Evolutionary conservation across 176 grass and related monocot genomes (phyloP), one percentile per base, ranked within the genome.

Genomic region (Poa pratensis): DNA sequence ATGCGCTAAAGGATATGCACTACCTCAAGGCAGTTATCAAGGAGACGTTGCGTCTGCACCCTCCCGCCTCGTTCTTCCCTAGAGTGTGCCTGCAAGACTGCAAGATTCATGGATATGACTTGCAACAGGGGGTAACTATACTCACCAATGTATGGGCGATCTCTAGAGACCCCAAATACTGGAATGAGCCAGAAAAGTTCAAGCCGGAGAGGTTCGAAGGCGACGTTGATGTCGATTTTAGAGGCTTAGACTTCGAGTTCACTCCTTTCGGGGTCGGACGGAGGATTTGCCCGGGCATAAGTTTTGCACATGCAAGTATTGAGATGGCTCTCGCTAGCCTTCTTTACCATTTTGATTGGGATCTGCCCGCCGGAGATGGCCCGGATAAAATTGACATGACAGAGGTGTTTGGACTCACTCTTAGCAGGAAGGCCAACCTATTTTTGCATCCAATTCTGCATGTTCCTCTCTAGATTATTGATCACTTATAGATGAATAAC

Each of bases 291-390:
- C 88, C 88, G 0, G 88, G 84, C 24, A 82, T 86, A 1, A 30
- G 34, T 3, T 81, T 90, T 62, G 35, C 77, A 5, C 55, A 81
- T 35, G 71, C 40, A 9, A 76, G 17, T 26, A 6, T 90, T 11
- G 76, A 79, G 82, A 46, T 85, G 6, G 57, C 82, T 5, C 37
- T 89, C 0, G 82, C 87, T 1, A 55, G 22, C 13, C 53, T 89
- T 5, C 23, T 89, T 20, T 85, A 69, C 48, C 58, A 67, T 73
- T 89, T 89, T 57, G 77, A 89, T 0, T 89, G 82, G 87, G 62
- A 76, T 49, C 23, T 82, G 6, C 69, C 78, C 2, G 22, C 35
- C 1, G 71, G 32, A 45, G 30, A 19, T 5, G 62, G 53, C 18
- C 52, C 78, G 7, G 9, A 18, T 5, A 18, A 77, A 24, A 6